Conservation (phyloP, 2,329 filamentous ascomycete genomes). For the Phialophora expanda region DNA sequence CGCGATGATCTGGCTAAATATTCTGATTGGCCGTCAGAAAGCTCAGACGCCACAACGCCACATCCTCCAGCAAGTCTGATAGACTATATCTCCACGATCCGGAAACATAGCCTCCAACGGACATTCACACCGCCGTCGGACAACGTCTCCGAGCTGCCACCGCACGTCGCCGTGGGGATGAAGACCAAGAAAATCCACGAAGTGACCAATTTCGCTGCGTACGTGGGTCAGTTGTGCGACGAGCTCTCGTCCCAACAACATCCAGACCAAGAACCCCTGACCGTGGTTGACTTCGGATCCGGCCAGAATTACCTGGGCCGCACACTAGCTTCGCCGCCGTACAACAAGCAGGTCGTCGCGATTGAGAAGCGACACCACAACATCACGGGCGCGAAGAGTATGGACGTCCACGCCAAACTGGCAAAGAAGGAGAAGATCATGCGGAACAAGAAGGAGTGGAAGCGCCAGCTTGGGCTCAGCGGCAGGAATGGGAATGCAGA, state of each 20-base stretch:
- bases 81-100: conserved; percentile 73
- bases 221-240: conserved; percentile 71
- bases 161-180: conserved; percentile 84
- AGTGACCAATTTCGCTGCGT: conserved; percentile 86
- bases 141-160: conserved; percentile 57
- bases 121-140: conserved; percentile 53
- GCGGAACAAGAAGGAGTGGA: conserved; percentile 75
- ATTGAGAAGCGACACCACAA: conserved; percentile 88
- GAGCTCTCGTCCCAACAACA: conserved; percentile 54
- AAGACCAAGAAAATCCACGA: conserved; percentile 95
- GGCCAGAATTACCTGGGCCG: conserved; percentile 96
- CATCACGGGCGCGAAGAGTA: conserved; percentile 79
- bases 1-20: conserved; percentile 67
- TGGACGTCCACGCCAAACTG: conserved; percentile 82
- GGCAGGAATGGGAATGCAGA: neutral
- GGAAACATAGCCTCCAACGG: conserved; percentile 70
- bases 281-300: conserved; percentile 92
- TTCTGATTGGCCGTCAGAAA: conserved; percentile 22
- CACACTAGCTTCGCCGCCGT: conserved; percentile 81
- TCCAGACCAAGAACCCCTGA: conserved; percentile 58
- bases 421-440: conserved; percentile 73
- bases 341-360: conserved; percentile 84
- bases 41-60: conserved; percentile 46
- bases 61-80: conserved; percentile 62
- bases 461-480: conserved; percentile 35